Evolutionary conservation across 495 filamentous ascomycete genomes (phyloP).

Genomic region (Aspergillus bertholletiae): DNA sequence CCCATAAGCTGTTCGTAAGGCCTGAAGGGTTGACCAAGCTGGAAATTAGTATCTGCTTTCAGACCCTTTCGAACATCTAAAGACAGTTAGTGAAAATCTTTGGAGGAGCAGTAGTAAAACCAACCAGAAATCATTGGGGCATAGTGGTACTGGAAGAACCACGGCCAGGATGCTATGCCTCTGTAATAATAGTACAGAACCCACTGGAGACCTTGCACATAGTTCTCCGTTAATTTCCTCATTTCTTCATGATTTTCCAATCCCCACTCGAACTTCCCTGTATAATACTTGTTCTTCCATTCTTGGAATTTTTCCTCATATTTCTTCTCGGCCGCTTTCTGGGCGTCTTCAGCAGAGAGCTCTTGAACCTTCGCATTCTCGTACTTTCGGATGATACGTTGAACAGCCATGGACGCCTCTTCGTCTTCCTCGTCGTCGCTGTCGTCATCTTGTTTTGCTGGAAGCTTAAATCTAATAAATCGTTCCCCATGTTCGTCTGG

Average conservation of each 20-base stretch:
- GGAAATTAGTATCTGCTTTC: constrained; percentile 84
- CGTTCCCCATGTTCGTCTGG: constrained; percentile 75
- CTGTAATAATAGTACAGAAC: constrained; percentile 97
- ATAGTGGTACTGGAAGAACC: constrained; percentile 97
- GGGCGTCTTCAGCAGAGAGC: constrained; percentile 70
- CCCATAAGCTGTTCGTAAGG: constrained; percentile 98
- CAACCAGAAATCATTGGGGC: constrained; percentile 90
- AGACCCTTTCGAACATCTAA: constrained; percentile 85
- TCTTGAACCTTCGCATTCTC: constrained; percentile 86
- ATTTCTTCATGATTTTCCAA: constrained; percentile 78
- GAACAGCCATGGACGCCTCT: constrained; percentile 76
- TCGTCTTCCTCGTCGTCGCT: constrained; percentile 74
- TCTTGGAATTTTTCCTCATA: constrained; percentile 83
- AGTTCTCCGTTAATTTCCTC: constrained; percentile 84
- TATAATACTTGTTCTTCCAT: constrained; percentile 95
- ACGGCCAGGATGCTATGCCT: constrained; percentile 96
- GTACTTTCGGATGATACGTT: constrained; percentile 82
- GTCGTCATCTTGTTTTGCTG: constrained; percentile 51
- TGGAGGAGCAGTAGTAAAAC: constrained; percentile 7
- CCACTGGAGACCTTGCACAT: constrained; percentile 97
- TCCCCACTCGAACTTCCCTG: constrained; percentile 86
- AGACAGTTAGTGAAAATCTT: constrained; percentile 1
- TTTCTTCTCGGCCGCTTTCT: constrained; percentile 70
- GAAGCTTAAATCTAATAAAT: constrained; percentile 72
- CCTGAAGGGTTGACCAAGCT: constrained; percentile 86